Evolutionary conservation across 78 protist species (phyloP).

Genomic region (Emiliania huxleyi): DNA sequence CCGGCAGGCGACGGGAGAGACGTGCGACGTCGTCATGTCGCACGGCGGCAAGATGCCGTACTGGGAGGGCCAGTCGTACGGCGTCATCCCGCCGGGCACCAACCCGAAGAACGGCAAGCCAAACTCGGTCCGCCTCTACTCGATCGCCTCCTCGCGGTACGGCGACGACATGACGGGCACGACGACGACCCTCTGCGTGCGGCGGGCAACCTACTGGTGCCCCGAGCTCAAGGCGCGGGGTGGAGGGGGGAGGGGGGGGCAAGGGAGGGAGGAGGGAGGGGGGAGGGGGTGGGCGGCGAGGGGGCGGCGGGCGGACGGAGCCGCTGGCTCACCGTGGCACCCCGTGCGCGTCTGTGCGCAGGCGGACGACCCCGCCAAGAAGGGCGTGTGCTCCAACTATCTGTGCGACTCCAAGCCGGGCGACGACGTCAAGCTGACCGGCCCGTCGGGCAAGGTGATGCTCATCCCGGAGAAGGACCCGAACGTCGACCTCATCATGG

Average conservation of each 20-base stretch:
- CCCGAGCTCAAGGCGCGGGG: constrained; percentile 47
- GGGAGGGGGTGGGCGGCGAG: no score
- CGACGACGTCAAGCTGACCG: constrained; percentile 36
- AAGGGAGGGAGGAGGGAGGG: no score
- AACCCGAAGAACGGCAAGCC: constrained; percentile 59
- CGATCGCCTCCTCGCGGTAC: constrained; percentile 54
- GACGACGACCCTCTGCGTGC: constrained; percentile 50
- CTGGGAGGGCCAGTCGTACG: constrained; percentile 57
- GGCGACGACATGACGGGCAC: constrained; percentile 46
- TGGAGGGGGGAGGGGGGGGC: no score
- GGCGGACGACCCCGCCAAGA: constrained; percentile 52
- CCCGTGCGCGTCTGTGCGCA: no score
- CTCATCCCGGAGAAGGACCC: constrained; percentile 55
- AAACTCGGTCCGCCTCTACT: constrained; percentile 53
- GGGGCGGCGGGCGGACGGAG: no score
- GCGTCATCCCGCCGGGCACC: constrained; percentile 54
- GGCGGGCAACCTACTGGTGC: constrained; percentile 52
- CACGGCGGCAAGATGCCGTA: constrained; percentile 58
- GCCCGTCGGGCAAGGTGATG: constrained; percentile 54
- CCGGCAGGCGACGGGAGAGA: constrained; percentile 50
- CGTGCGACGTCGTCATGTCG: constrained; percentile 41
- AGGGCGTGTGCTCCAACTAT: constrained; percentile 62
- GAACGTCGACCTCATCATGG: constrained; percentile 40
- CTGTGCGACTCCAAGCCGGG: constrained; percentile 54
- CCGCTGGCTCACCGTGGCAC: no score